Evolutionary conservation across 768 basidiomycete genomes (phyloP).

Genomic region (Boletus sp.): DNA sequence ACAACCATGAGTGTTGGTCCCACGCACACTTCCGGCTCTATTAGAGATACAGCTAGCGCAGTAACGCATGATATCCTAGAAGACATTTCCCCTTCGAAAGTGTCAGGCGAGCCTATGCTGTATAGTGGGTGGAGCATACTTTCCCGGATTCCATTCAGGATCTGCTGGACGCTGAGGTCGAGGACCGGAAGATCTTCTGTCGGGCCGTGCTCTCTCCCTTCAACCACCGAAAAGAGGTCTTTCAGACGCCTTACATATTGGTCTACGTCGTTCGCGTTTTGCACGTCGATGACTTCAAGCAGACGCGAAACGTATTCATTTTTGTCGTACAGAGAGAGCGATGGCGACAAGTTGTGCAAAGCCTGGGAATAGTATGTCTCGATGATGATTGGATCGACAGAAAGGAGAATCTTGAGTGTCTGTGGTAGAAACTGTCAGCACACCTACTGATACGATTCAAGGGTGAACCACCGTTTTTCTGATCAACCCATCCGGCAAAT

Average conservation of each 20-base stretch:
- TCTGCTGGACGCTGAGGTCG: slow-evolving; percentile 54
- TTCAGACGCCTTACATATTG: slow-evolving; percentile 52
- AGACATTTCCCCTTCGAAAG: slow-evolving; percentile 33
- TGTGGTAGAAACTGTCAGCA: slow-evolving; percentile 28
- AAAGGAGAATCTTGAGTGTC: slow-evolving; percentile 57
- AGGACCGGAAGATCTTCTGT: slow-evolving; percentile 41
- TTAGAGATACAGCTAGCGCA: slow-evolving; percentile 42
- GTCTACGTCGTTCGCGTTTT: slow-evolving; percentile 50
- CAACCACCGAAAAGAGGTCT: slow-evolving; percentile 36
- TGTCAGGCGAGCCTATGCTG: slow-evolving; percentile 10
- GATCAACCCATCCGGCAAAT: slow-evolving; percentile 55
- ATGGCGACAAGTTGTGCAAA: slow-evolving; percentile 36
- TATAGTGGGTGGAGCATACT: slow-evolving; percentile 37
- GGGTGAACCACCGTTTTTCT: slow-evolving; percentile 51
- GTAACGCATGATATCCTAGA: slow-evolving; percentile 46
- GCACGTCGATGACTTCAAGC: slow-evolving; percentile 52
- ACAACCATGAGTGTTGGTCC: slow-evolving; percentile 65
- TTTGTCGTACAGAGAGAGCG: slow-evolving; percentile 33
- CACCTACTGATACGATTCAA: not conserved
- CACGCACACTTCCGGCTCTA: slow-evolving; percentile 35
- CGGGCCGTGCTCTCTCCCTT: slow-evolving; percentile 32
- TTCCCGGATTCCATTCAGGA: slow-evolving; percentile 48
- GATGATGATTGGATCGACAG: slow-evolving; percentile 58
- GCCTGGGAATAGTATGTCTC: slow-evolving; percentile 50
- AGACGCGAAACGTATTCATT: slow-evolving; percentile 45